Conservation (phyloP, 2,329 filamentous ascomycete genomes). For the Talaromyces amestolkiae region DNA sequence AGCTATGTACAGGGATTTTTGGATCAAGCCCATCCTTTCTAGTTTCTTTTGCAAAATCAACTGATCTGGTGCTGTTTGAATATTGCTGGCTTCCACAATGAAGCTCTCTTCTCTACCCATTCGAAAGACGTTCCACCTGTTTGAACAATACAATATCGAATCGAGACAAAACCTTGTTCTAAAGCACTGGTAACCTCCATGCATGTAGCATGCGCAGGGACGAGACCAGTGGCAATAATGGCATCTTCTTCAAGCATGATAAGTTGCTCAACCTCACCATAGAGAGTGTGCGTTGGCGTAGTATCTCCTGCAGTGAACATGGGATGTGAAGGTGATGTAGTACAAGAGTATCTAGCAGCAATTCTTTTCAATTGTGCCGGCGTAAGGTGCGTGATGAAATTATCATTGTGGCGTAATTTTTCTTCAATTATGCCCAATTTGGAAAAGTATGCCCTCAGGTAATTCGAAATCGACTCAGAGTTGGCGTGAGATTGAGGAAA, state of each 20-base stretch:
- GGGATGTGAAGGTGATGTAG: neutral
- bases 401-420: neutral
- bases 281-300: neutral
- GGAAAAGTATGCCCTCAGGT: neutral
- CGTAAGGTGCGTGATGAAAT: neutral
- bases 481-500: neutral
- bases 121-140: constrained; percentile 8
- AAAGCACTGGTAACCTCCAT: neutral
- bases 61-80: neutral
- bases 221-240: neutral
- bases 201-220: neutral
- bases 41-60: neutral
- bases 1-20: neutral
- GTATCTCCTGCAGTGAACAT: neutral
- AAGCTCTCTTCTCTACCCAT: constrained; percentile 12
- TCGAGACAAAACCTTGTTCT: constrained; percentile 9
- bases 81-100: constrained; percentile 13
- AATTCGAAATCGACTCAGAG: neutral
- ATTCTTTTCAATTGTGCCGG: neutral
- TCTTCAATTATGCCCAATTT: neutral
- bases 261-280: neutral
- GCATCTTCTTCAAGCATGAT: neutral
- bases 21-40: neutral
- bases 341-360: neutral
- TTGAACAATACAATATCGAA: constrained; percentile 14